Base-by-base conservation (phyloP, 1,284 basidiomycete genomes). In the Microbotryum lychnidis-dioicae region DNA sequence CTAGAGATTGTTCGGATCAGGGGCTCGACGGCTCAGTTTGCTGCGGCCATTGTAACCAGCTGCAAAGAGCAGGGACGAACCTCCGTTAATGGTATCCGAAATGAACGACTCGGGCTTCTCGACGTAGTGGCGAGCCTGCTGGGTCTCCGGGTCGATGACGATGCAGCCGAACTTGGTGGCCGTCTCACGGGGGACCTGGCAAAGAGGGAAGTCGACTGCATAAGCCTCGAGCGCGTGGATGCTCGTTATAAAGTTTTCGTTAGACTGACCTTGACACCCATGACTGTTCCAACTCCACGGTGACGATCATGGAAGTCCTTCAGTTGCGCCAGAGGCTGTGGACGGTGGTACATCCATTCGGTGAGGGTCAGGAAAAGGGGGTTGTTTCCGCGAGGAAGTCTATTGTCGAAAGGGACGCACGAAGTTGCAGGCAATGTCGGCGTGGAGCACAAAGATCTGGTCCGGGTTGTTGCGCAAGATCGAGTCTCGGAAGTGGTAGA, bases 51-150 rank as follows among this genome's bases (percentile, higher is more conserved):
- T n/a, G 23, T 50, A 2, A 23, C n/a, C 21, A 20, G 21, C 37
- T 23, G 4, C 21, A 59, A 21, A 52, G 8, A n/a, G 20, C 60
- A 66, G 76, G 76, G 42, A 77, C 72, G n/a, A n/a, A 58, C 76
- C 78, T 4, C 77, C 78, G 68, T 79, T 79, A 71, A 79, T 78
- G 46, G 74, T 76, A 66, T 78, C 77, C 8, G 76, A 77, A 60
- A 80, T 77, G 75, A 77, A 80, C 50, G 73, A 74, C 64, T 79
- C 78, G 9, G 78, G 79, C 72, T 80, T 80, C 69, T 80, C 79
- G 64, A 79, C 79, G 61, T 80, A 72, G 63, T 71, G 71, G n/a
- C 66, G 60, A 33, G 68, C 63, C 51, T 72, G 69, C 33, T 58
- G 46, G 20, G 75, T 76, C 33, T 72, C 68, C 8, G 74, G 75